These are phyloP conservation scores for Ogataea methanolica DNA, from an alignment of 805 yeast species.

Conservation along the genomic window DNA sequence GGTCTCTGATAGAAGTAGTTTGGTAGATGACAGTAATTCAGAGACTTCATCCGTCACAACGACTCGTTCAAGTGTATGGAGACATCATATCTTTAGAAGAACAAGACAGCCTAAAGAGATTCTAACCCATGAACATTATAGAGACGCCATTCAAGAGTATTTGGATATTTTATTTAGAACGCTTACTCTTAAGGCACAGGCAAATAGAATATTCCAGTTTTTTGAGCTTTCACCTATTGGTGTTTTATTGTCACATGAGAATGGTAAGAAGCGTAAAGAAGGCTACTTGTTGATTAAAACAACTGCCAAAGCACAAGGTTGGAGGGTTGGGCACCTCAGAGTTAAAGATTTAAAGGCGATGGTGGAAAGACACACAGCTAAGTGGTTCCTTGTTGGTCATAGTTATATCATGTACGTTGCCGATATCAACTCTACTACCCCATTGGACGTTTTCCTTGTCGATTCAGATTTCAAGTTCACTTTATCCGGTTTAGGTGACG, in stretches of 20 bases:
- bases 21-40: too few relatives aligned
- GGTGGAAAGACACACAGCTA: conserved; percentile 85
- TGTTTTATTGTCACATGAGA: conserved; percentile 75
- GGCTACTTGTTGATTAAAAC: conserved; percentile 79
- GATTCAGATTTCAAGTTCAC: conserved; percentile 66
- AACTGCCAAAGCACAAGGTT: conserved; percentile 84
- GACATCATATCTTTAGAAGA: not conserved
- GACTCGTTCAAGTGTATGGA: too few relatives aligned
- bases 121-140: conserved; percentile 29
- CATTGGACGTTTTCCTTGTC: conserved; percentile 87
- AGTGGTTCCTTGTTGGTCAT: conserved; percentile 87
- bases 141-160: conserved; percentile 57
- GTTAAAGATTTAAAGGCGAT: conserved; percentile 76
- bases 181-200: conserved; percentile 70
- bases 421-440: conserved; percentile 79
- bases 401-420: conserved; percentile 84
- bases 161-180: conserved; percentile 55
- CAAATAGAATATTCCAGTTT: conserved; percentile 78
- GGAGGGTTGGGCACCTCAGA: conserved; percentile 89
- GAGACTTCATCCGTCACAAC: too few relatives aligned
- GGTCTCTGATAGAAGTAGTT: too few relatives aligned
- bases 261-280: conserved; percentile 80
- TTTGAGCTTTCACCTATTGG: conserved; percentile 89
- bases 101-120: conserved; percentile 1
- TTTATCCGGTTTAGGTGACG: conserved; percentile 38